Percentiles rank a stretch among this genome's conserved stretches.
Evolutionary conservation across 129 eudicot species (phyloP).

Genomic region (Helianthus annuus): DNA sequence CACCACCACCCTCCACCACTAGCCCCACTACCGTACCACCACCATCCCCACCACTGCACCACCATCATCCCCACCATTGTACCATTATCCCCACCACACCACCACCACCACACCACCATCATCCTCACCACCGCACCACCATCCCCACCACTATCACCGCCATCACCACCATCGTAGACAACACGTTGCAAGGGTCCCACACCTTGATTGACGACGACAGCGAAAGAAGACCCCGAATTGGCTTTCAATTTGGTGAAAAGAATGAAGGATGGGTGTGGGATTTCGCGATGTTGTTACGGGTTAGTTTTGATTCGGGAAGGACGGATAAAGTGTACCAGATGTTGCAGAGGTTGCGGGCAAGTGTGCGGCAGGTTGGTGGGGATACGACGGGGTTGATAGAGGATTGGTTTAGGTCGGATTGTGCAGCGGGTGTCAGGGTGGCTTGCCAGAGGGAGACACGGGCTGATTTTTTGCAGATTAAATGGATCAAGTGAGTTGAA

Average conservation of each 20-base stretch:
- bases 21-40: no score
- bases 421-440: constrained; percentile 63
- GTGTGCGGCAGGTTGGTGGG: constrained; percentile 74
- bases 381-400: constrained; percentile 66
- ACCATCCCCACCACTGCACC: no score
- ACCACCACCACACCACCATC: no score
- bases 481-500: no score
- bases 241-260: constrained; percentile 78
- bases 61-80: no score
- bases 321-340: constrained; percentile 77
- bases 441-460: constrained; percentile 68
- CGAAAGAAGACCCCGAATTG: constrained; percentile 73
- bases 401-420: constrained; percentile 73
- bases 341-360: constrained; percentile 69
- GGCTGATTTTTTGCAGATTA: constrained; percentile 37
- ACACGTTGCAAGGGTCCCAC: no score
- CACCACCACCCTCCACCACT: no score
- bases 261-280: constrained; percentile 64
- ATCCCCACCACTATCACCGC: no score
- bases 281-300: constrained; percentile 60
- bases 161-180: no score
- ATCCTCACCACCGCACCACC: no score
- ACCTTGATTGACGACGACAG: constrained; percentile 35
- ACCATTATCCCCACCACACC: no score
- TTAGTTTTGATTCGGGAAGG: constrained; percentile 49